Percentiles rank a stretch among this genome's conserved stretches.
Conservation (phyloP, 1,284 basidiomycete genomes). For the Moesziomyces aphidis region DNA sequence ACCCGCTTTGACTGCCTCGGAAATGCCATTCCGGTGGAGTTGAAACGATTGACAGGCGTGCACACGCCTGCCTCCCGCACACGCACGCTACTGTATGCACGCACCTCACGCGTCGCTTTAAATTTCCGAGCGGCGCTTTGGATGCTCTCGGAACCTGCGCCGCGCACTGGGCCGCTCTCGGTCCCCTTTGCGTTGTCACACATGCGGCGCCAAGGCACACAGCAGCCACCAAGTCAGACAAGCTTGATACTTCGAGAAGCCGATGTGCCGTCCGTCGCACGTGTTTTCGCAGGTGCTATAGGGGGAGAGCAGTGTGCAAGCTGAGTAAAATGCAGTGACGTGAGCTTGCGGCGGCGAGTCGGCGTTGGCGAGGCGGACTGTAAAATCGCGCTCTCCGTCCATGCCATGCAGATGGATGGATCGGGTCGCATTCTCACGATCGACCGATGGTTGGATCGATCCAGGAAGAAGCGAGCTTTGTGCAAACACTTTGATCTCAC, state of each 20-base stretch:
- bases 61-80: too few relatives aligned
- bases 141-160: neutral
- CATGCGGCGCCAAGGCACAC: too few relatives aligned
- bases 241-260: too few relatives aligned
- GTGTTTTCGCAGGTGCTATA: too few relatives aligned
- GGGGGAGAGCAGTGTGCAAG: too few relatives aligned
- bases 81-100: neutral
- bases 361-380: neutral
- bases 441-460: neutral
- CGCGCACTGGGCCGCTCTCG: too few relatives aligned
- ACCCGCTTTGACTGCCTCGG: neutral
- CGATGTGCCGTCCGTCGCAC: neutral
- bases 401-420: neutral
- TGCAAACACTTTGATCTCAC: too few relatives aligned
- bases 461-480: too few relatives aligned
- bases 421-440: neutral
- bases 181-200: neutral
- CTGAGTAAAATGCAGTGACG: neutral
- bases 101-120: neutral
- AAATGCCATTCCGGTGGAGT: conserved; percentile 1
- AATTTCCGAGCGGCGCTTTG: neutral
- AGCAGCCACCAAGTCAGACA: too few relatives aligned
- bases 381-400: neutral
- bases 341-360: neutral
- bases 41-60: neutral